Evolutionary conservation across 768 basidiomycete genomes (phyloP).

Genomic region (Fibroporia radiculosa): DNA sequence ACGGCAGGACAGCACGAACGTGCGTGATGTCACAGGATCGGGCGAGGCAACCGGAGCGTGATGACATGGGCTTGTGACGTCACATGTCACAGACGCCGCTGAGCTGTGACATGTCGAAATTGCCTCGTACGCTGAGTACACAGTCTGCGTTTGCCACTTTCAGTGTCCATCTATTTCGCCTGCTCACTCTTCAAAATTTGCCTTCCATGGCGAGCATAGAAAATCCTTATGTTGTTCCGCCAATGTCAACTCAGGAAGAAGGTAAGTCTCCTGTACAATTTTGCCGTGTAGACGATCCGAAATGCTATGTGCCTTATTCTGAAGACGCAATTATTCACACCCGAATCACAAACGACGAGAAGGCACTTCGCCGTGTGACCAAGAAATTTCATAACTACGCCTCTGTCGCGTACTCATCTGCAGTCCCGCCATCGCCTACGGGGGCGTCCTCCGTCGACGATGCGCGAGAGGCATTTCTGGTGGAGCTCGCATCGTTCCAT

Average conservation of each 20-base stretch:
- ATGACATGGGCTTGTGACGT: not conserved
- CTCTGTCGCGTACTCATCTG: constrained; percentile 44
- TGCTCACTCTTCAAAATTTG: too few species aligned
- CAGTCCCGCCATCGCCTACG: constrained; percentile 20
- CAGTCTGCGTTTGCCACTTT: too few species aligned
- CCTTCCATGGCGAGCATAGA: not conserved
- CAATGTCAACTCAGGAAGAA: constrained; percentile 22
- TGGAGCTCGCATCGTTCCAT: constrained; percentile 74
- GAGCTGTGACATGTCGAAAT: not conserved
- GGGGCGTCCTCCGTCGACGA: constrained; percentile 42
- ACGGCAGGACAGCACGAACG: constrained; percentile 21
- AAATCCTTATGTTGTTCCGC: constrained; percentile 11
- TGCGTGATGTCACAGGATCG: constrained; percentile 19
- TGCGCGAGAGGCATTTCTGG: constrained; percentile 69
- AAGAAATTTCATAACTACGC: constrained; percentile 77
- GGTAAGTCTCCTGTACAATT: constrained; percentile 11
- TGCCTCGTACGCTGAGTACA: not conserved
- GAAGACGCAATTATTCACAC: constrained; percentile 74
- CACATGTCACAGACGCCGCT: not conserved
- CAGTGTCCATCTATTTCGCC: too few species aligned
- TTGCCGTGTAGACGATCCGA: not conserved
- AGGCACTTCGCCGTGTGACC: constrained; percentile 66
- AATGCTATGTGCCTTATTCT: not conserved
- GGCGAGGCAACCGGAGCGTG: too few species aligned
- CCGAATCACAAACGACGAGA: constrained; percentile 78